Evolutionary conservation across 2,329 filamentous ascomycete species (phyloP), one percentile per base, ranked within the genome.

Genomic region (Pyrenophora tritici-repentis): DNA sequence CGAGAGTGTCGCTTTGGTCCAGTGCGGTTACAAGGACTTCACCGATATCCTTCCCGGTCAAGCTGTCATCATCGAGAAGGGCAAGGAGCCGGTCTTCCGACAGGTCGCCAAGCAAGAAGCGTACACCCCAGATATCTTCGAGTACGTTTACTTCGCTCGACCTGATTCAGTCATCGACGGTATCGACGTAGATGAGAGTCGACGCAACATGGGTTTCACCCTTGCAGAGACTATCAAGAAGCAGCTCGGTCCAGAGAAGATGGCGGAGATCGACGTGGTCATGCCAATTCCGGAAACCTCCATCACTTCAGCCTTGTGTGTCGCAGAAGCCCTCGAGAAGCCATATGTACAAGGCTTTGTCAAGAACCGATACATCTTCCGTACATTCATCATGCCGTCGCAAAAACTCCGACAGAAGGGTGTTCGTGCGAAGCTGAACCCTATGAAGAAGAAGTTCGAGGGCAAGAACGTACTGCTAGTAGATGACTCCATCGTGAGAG

Each of bases 401-500:
- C 92, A 97, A 73, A 85, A 85, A 61, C 83, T 86, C 14, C 83
- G 92, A 3, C 85, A 94, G 66, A 93, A 93, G 75, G 88, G 90
- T 61, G 91, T 97, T 8, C 87, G 93, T 3, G 85, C 92, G 41
- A 97, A 97, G 77, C 81, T 97, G 33, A 93, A 89, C 54, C 85
- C 92, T 16, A 96, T 97, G 75, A 84, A 86, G 20, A 86, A 87
- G 32, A 91, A 97, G 70, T 97, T 97, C 74, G 80, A 86, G 50
- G 90, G 83, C 60, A 87, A 88, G 63, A 89, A 87, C 52, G 88
- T 97, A 6, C 80, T 91, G 9, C 78, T 97, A 0, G 89, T 97
- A 1, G 93, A 97, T 63, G 93, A 97, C 75, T 90, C 86, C 63
- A 91, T 96, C 52, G 92, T 96, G 4, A 84, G 92, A 32, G 92